Base-by-base conservation (phyloP, 192 early-diverging fungal species). In the Podila clonocystis region DNA sequence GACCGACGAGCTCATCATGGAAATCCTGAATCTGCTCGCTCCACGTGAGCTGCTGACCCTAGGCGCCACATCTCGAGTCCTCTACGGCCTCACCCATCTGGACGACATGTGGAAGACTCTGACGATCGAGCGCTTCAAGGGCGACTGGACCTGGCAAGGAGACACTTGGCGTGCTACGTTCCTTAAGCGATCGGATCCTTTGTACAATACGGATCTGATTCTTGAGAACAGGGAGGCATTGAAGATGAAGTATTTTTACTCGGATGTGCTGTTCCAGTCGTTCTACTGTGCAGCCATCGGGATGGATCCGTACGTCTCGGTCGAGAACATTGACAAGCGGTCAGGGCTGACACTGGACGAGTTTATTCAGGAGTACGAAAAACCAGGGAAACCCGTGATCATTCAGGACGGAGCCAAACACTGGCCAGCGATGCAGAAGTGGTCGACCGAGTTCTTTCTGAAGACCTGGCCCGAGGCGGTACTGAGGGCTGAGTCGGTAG, bases 61-160 rank as follows among this genome's bases (percentile, higher is more conserved):
- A 15, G 71, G 82, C 4, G 83, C 83, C 29, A 78, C 83, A 24
- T 85, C 83, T 12, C 50, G 72, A 50, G 90, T 87, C 9, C 78
- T 89, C 7, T 92, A 92, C 48, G 82, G 72, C 4, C 83, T 90
- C 19, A 63, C 80, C 15, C 73, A 83, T 63, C 67, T 83, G 65
- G 92, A 93, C 60, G 91, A 90, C 5, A 69, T 92, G 57, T 93
- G 92, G 92, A 84, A 88, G 58, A 65, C 58, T 9, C 58, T 86
- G 28, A 82, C 74, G 19, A 84, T 89, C 29, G 70, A 83, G 31
- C 68, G 79, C 20, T 90, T 87, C 72, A 84, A 78, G 19, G 90
- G 91, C 19, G 74, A 74, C 24, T 91, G 87, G 74, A 26, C 38
- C 49, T 91, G 89, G 82, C 49, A 74, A 29, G 77, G 66, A 17